These are phyloP conservation scores for Phaeosphaeria sp. DNA, from an alignment of 2,329 filamentous ascomycete species.

Conservation along the genomic window DNA sequence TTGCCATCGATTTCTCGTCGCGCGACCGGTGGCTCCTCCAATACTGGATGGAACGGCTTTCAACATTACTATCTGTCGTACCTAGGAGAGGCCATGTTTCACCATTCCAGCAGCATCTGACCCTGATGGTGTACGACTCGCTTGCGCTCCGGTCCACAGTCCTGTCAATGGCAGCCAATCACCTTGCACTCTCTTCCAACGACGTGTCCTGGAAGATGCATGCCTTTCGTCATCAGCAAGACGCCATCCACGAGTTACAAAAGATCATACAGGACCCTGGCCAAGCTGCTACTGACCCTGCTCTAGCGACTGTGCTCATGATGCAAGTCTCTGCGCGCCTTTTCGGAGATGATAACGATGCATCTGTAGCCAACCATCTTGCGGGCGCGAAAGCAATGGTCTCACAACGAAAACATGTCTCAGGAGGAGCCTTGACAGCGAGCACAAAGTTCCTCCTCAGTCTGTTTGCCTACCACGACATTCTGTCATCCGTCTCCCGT, in stretches of 20 bases:
- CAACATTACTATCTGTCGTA: slow-evolving; percentile 32
- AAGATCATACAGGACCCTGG: slow-evolving; percentile 30
- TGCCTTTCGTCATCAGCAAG: slow-evolving; percentile 35
- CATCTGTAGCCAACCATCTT: slow-evolving; percentile 36
- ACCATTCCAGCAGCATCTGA: slow-evolving; percentile 37
- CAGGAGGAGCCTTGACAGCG: slow-evolving; percentile 19
- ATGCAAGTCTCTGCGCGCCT: slow-evolving; percentile 42
- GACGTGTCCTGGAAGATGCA: slow-evolving; percentile 28
- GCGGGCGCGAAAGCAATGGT: slow-evolving; percentile 42
- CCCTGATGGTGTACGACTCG: slow-evolving; percentile 33
- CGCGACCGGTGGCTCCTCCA: slow-evolving; percentile 33
- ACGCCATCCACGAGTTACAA: slow-evolving; percentile 37
- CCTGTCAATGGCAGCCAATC: slow-evolving; percentile 42
- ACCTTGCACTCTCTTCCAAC: slow-evolving; percentile 30
- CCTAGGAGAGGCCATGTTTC: slow-evolving; percentile 24
- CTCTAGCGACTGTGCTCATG: slow-evolving; percentile 42
- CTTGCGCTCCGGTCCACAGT: slow-evolving; percentile 38
- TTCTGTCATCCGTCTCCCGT: slow-evolving; percentile 38
- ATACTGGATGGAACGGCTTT: slow-evolving; percentile 37
- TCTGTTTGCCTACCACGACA: slow-evolving; percentile 43
- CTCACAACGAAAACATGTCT: slow-evolving; percentile 14
- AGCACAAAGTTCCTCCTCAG: slow-evolving; percentile 36
- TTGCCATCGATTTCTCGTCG: slow-evolving; percentile 20
- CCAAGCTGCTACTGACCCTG: slow-evolving; percentile 25
- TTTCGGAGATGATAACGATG: slow-evolving; percentile 35